These are phyloP conservation scores for Nitzschia sp. DNA, from an alignment of 108 stramenopile genomes.

Conservation along the genomic window DNA sequence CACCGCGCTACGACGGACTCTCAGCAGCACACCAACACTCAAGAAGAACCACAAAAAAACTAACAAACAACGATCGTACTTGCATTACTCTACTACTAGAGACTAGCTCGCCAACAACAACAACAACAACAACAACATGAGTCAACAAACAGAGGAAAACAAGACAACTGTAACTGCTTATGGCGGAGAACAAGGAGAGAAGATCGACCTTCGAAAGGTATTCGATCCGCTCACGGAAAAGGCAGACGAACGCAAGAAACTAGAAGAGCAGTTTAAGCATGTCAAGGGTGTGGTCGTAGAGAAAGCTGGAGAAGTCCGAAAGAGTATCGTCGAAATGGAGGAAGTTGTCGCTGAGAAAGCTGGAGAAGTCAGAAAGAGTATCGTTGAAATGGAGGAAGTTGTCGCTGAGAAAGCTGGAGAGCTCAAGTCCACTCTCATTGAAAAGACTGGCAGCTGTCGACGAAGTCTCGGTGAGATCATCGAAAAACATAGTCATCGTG, in stretches of 20 bases:
- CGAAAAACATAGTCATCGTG: not conserved
- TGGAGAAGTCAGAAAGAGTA: not conserved
- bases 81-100: no score
- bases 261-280: not conserved
- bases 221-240: not conserved
- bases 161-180: no score
- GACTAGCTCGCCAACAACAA: no score
- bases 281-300: not conserved
- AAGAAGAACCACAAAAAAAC: no score
- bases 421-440: not conserved
- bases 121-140: no score
- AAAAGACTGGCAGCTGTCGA: not conserved
- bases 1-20: no score
- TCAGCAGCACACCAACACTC: no score
- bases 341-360: not conserved
- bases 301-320: not conserved
- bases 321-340: not conserved
- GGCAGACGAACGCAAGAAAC: not conserved
- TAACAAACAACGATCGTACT: no score
- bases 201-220: not conserved
- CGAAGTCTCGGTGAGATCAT: not conserved
- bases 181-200: no score
- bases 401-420: not conserved
- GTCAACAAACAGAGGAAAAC: no score
- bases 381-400: conserved; percentile 4